These are phyloP conservation scores for Colletotrichum sublineola DNA, from an alignment of 2,329 filamentous ascomycete genomes.

Conservation along the genomic window DNA sequence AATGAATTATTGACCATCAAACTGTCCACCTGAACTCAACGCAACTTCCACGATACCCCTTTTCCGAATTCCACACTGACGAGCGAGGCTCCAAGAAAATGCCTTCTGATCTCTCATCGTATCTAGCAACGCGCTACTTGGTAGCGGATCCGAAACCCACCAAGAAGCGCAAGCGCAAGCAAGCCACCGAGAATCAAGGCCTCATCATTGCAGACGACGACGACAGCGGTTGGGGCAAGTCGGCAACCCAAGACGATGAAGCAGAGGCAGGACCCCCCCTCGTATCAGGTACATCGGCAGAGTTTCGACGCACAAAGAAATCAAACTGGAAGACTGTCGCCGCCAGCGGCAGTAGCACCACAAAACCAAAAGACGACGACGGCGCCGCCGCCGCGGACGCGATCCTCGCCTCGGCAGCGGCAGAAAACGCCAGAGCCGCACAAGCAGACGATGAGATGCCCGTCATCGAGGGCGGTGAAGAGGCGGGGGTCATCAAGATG, in stretches of 20 bases:
- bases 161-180: slow-evolving; percentile 76
- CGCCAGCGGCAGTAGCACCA: slow-evolving; percentile 51
- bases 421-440: slow-evolving; percentile 70
- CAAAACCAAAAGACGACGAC: slow-evolving; percentile 50
- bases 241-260: slow-evolving; percentile 57
- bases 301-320: slow-evolving; percentile 82
- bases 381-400: slow-evolving; percentile 80
- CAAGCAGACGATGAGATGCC: slow-evolving; percentile 65
- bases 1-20: slow-evolving; percentile 3
- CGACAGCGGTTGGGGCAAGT: slow-evolving; percentile 65
- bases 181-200: slow-evolving; percentile 59
- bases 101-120: slow-evolving; percentile 78
- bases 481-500: slow-evolving; percentile 74
- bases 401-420: slow-evolving; percentile 79
- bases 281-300: slow-evolving; percentile 65
- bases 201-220: slow-evolving; percentile 76
- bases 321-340: slow-evolving; percentile 83
- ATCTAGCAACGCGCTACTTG: slow-evolving; percentile 93
- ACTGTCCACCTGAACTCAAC: not conserved
- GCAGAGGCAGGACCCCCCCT: slow-evolving; percentile 66
- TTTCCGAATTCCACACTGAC: not conserved
- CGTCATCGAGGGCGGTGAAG: slow-evolving; percentile 57
- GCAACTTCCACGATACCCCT: slow-evolving; percentile 1
- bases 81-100: slow-evolving; percentile 49
- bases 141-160: slow-evolving; percentile 66